phyloP scores from a whole-genome alignment of 352 stramenopile genomes.

The Phytophthora chlamydospora region DNA sequence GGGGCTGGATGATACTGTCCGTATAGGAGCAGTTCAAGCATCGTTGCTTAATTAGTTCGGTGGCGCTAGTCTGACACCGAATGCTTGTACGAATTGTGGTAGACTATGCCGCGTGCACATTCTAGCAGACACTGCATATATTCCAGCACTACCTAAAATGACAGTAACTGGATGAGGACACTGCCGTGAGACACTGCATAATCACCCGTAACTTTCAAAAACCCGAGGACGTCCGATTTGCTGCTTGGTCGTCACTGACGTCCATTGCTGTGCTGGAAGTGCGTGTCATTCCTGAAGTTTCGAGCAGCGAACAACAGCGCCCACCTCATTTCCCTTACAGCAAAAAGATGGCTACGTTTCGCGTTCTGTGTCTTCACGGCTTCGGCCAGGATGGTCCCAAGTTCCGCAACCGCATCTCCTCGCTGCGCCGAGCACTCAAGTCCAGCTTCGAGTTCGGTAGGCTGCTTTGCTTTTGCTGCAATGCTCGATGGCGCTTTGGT shows the following conservation, averaged over 20 bases:
- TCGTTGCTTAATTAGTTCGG: no score
- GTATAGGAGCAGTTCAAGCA: no score
- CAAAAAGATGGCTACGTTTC: constrained; percentile 48
- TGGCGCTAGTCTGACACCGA: no score
- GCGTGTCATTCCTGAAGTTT: constrained; percentile 30
- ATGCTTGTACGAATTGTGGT: no score
- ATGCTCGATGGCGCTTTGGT: neutral
- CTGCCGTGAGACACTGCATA: constrained; percentile 17
- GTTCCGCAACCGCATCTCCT: constrained; percentile 73
- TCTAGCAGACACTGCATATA: neutral
- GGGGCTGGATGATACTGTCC: neutral
- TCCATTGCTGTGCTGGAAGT: neutral
- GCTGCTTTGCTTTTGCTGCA: neutral
- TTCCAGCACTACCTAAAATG: neutral
- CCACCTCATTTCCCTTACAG: neutral
- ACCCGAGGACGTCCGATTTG: constrained; percentile 4
- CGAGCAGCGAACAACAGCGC: neutral
- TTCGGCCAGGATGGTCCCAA: constrained; percentile 79
- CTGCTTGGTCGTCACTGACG: neutral
- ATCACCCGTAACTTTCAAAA: constrained; percentile 30
- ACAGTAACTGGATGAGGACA: neutral
- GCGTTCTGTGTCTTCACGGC: constrained; percentile 83
- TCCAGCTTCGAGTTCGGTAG: constrained; percentile 82
- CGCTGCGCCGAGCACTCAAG: constrained; percentile 75
- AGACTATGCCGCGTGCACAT: constrained; percentile 1